Evolutionary conservation across 1,139 yeast genomes (phyloP), one percentile per base, ranked within the genome.

Genomic region (Suzukiozyma palmioleophila): DNA sequence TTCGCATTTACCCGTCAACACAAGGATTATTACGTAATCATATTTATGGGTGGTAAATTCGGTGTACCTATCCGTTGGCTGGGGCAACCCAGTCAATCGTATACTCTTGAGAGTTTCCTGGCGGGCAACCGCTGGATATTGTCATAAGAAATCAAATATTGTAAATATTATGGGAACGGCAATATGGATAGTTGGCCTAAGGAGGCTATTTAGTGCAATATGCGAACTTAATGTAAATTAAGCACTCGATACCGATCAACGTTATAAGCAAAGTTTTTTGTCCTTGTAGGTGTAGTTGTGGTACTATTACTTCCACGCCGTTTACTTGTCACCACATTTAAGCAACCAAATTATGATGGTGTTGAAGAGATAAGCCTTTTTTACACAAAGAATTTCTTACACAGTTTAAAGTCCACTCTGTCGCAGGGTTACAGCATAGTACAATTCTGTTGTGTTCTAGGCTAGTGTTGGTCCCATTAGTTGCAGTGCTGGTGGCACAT

Each of bases 221-320:
- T 75, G 79, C 75, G 78, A 75, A 76, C 77, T 61, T 28, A 28
- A 28, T 28, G 31, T 8, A 10, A 28, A 28, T 28, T 28, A 28
- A 58, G 78, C 71, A 77, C 84, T 75, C 84, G 83, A 78, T 78
- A 78, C 84, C 84, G 83, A 78, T 78, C 79, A 78, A 28, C 31
- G 31, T 28, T 28, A 28, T 28, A 28, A 28, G 31, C 14, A n/a
- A 28, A 28, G 31, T 28, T 28, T 26, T 28, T 10, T 16, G 8
- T 8, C 28, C 33, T 22, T 36, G 22, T 26, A n/a, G 12, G 15
- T 12, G 31, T 11, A 5, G 8, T 13, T 26, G 25, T 31, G 22
- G 36, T n/a, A n/a, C n/a, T n/a, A n/a, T n/a, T n/a, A n/a, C n/a
- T n/a, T n/a, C n/a, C n/a, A n/a, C n/a, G n/a, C n/a, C n/a, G n/a